These are phyloP conservation scores for Ceratocystis alfenasii DNA, from an alignment of 2,329 filamentous ascomycete genomes.

Conservation along the genomic window DNA sequence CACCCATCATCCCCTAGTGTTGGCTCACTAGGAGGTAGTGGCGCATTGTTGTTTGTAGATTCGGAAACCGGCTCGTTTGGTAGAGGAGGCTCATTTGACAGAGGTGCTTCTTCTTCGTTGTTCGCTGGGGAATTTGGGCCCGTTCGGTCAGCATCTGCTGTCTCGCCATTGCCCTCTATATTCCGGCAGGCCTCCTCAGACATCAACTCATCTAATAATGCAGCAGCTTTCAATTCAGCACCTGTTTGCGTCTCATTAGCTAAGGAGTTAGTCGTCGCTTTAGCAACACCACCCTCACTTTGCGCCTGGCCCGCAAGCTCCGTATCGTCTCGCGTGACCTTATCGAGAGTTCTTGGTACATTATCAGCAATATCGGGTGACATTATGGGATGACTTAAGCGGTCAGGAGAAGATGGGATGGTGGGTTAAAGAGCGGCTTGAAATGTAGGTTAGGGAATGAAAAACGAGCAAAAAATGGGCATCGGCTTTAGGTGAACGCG, in stretches of 20 bases:
- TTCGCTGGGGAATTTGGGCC: constrained; percentile 11
- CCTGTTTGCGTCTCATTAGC: constrained; percentile 8
- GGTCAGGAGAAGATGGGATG: background rate
- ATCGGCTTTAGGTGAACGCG: background rate
- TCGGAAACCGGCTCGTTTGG: constrained; percentile 21
- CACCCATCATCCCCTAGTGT: constrained; percentile 59
- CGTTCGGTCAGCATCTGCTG: background rate
- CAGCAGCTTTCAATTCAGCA: constrained; percentile 5
- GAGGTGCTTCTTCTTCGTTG: constrained; percentile 9
- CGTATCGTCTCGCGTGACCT: background rate
- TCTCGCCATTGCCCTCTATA: background rate
- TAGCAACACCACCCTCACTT: background rate
- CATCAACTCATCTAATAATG: constrained; percentile 15
- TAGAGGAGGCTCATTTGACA: constrained; percentile 14
- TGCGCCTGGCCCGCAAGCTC: background rate
- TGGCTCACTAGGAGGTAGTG: constrained; percentile 35
- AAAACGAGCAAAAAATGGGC: background rate
- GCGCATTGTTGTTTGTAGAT: constrained; percentile 24
- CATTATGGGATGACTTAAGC: background rate
- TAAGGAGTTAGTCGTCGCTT: background rate
- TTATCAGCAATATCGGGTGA: background rate
- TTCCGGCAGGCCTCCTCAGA: background rate
- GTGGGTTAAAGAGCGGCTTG: background rate
- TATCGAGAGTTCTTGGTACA: background rate
- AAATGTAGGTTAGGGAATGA: background rate